phyloP scores from a whole-genome alignment of 2,329 filamentous ascomycete genomes.

The Nothophaeocryptopus gaeumannii region DNA sequence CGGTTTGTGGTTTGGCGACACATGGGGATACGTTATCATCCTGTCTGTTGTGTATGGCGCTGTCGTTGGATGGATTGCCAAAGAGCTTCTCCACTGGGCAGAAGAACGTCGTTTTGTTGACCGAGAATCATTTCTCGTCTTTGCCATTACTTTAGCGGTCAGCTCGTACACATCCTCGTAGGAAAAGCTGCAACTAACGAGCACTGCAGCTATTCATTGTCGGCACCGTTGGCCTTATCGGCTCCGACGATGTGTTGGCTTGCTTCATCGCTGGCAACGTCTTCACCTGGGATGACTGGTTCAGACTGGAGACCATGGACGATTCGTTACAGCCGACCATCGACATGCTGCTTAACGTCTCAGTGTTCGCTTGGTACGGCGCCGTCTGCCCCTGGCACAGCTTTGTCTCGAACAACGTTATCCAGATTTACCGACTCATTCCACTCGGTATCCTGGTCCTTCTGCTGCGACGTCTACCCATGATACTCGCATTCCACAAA shows the following conservation, averaged over 20 bases:
- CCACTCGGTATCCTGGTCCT: slow-evolving; percentile 72
- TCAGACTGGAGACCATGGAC: slow-evolving; percentile 80
- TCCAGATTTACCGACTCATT: slow-evolving; percentile 71
- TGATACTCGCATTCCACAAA: slow-evolving; percentile 70
- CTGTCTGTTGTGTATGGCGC: slow-evolving; percentile 76
- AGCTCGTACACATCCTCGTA: slow-evolving; percentile 30
- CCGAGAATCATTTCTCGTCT: slow-evolving; percentile 81
- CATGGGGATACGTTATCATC: slow-evolving; percentile 78
- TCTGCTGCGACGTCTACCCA: slow-evolving; percentile 72
- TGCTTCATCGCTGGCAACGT: slow-evolving; percentile 90
- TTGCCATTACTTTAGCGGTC: slow-evolving; percentile 75
- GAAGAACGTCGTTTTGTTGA: slow-evolving; percentile 80
- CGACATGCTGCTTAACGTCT: slow-evolving; percentile 88
- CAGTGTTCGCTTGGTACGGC: slow-evolving; percentile 85
- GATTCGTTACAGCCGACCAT: slow-evolving; percentile 93
- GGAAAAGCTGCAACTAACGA: slow-evolving; percentile 8
- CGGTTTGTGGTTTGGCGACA: slow-evolving; percentile 79
- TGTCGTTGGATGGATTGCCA: slow-evolving; percentile 74
- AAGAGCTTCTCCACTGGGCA: slow-evolving; percentile 79
- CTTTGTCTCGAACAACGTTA: slow-evolving; percentile 66
- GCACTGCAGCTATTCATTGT: slow-evolving; percentile 68
- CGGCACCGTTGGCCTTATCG: slow-evolving; percentile 81
- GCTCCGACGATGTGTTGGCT: slow-evolving; percentile 83
- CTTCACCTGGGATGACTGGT: slow-evolving; percentile 91
- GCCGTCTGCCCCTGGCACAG: slow-evolving; percentile 76